phyloP scores from a whole-genome alignment of 768 basidiomycete species.

The Boletus edulis region DNA sequence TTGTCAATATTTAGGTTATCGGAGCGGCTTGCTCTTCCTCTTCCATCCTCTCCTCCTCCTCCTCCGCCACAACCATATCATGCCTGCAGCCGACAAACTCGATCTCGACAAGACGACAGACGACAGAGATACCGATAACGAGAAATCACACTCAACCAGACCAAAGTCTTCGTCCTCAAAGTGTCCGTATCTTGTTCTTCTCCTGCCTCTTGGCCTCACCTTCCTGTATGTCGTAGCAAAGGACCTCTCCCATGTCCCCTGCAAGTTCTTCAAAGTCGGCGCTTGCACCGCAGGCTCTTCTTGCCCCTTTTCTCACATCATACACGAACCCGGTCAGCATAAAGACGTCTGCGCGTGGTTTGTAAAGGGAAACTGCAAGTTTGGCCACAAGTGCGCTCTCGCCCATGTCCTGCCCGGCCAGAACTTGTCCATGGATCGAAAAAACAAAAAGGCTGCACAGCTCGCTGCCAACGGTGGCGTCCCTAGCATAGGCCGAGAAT shows the following conservation, averaged over 20 bases:
- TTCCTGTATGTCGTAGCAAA: slow-evolving; percentile 48
- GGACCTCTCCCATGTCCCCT: slow-evolving; percentile 94
- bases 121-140: slow-evolving; percentile 24
- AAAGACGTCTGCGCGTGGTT: slow-evolving; percentile 89
- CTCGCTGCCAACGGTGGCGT: slow-evolving; percentile 50
- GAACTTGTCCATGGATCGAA: slow-evolving; percentile 91
- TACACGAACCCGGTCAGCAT: slow-evolving; percentile 69
- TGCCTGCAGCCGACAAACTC: slow-evolving; percentile 25
- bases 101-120: slow-evolving; percentile 5
- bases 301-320: slow-evolving; percentile 91
- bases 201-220: background rate
- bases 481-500: slow-evolving; percentile 25
- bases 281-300: slow-evolving; percentile 91
- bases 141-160: slow-evolving; percentile 13
- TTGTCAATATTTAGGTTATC: too few relatives aligned
- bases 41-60: background rate
- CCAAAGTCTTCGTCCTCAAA: slow-evolving; percentile 33
- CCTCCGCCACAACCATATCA: background rate
- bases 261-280: slow-evolving; percentile 95
- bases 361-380: slow-evolving; percentile 89
- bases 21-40: too few relatives aligned
- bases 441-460: slow-evolving; percentile 94
- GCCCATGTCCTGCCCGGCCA: slow-evolving; percentile 95
- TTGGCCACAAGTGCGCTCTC: slow-evolving; percentile 82
- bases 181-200: slow-evolving; percentile 19